Evolutionary conservation across 495 filamentous ascomycete genomes (phyloP).

Genomic region (Daldinia loculata): DNA sequence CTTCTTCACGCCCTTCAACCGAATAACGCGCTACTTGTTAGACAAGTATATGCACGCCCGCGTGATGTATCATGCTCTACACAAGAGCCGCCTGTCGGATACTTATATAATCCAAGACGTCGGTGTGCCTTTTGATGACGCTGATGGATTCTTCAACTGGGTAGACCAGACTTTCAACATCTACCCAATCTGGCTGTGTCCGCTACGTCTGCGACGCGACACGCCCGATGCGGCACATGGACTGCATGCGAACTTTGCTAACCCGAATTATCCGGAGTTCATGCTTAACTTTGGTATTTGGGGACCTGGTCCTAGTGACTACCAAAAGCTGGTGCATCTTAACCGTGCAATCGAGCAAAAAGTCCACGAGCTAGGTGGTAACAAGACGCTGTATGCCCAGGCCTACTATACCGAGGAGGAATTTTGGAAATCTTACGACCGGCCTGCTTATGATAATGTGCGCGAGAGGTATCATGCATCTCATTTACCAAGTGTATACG

Average conservation of each 20-base stretch:
- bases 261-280: conserved; percentile 38
- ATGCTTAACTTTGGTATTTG: conserved; percentile 61
- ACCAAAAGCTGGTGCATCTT: conserved; percentile 49
- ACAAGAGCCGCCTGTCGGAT: conserved; percentile 57
- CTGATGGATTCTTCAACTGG: conserved; percentile 54
- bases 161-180: conserved; percentile 50
- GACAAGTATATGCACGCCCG: conserved; percentile 67
- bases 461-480: conserved; percentile 56
- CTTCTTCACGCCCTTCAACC: conserved; percentile 63
- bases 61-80: conserved; percentile 64
- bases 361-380: conserved; percentile 66
- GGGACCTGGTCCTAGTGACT: conserved; percentile 49
- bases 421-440: conserved; percentile 62
- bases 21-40: conserved; percentile 57
- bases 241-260: conserved; percentile 50
- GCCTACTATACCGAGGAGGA: conserved; percentile 64
- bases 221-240: conserved; percentile 47
- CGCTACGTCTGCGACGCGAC: conserved; percentile 54
- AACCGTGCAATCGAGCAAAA: conserved; percentile 69
- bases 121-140: conserved; percentile 55
- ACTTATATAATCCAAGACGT: conserved; percentile 64
- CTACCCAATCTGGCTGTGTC: conserved; percentile 67
- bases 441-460: conserved; percentile 57
- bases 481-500: conserved; percentile 59
- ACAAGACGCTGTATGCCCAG: conserved; percentile 63